A percentile compares a stretch with the other conserved stretches of the same genome.
phyloP scores from a whole-genome alignment of 768 basidiomycete species.

The Tubosaeta sp. region DNA sequence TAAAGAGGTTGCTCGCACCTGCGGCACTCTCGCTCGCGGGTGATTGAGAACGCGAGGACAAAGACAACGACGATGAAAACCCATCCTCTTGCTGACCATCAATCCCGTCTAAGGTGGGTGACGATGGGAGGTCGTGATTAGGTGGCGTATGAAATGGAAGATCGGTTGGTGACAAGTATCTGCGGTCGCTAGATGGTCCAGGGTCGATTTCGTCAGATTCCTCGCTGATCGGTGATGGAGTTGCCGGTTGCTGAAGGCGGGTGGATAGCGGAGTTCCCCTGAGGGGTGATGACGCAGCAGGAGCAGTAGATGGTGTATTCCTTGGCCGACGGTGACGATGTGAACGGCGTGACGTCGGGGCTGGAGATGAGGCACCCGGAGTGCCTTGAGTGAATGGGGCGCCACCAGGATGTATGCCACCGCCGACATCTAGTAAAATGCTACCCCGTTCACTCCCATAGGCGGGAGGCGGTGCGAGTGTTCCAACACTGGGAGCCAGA shows the following conservation, averaged over 20 bases:
- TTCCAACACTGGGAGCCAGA: conserved; percentile 93
- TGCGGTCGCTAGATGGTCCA: conserved; percentile 45
- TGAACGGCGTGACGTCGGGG: conserved; percentile 45
- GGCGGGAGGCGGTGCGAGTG: conserved; percentile 94
- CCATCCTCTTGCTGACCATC: conserved; percentile 22
- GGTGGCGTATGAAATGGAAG: conserved; percentile 55
- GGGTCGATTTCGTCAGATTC: conserved; percentile 47
- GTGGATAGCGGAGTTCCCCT: conserved; percentile 45
- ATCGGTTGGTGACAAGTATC: conserved; percentile 63
- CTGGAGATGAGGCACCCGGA: conserved; percentile 43
- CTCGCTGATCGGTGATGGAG: conserved; percentile 67
- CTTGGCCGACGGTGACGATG: conserved; percentile 60
- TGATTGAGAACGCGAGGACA: conserved; percentile 55
- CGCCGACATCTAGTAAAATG: conserved; percentile 88
- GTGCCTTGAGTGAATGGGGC: conserved; percentile 41
- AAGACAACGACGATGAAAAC: conserved; percentile 23
- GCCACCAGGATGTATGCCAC: conserved; percentile 30
- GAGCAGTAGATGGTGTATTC: conserved; percentile 33
- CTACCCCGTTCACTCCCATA: conserved; percentile 97
- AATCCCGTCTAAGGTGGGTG: conserved; percentile 26
- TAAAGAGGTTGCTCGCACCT: conserved; percentile 85
- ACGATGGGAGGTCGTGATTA: conserved; percentile 45
- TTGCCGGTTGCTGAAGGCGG: conserved; percentile 45
- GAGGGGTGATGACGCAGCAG: conserved; percentile 62
- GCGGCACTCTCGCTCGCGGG: conserved; percentile 48